phyloP scores from a whole-genome alignment of 768 basidiomycete species.

The Tephrocybe rancida region DNA sequence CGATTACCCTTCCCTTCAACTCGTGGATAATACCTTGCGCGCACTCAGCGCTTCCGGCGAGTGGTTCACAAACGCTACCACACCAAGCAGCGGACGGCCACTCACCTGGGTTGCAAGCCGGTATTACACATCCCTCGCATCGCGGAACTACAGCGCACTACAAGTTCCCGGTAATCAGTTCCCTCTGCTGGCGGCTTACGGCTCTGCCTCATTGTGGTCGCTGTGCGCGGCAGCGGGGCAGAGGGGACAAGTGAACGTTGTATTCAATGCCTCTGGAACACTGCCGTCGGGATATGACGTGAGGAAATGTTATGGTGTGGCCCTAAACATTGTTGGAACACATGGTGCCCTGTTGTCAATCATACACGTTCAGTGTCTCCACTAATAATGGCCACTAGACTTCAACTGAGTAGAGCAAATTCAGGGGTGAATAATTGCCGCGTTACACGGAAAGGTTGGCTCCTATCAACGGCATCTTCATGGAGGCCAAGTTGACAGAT shows the following conservation, averaged over 20 bases:
- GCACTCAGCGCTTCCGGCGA: conserved; percentile 34
- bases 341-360: not conserved
- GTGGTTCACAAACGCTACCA: conserved; percentile 42
- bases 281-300: not conserved
- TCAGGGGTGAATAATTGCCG: too few species aligned
- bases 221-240: conserved; percentile 34
- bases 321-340: not conserved
- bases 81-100: conserved; percentile 28
- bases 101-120: conserved; percentile 41
- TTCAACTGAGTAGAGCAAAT: too few species aligned
- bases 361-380: too few species aligned
- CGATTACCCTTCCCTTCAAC: conserved; percentile 43
- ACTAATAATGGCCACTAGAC: too few species aligned
- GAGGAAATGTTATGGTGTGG: conserved; percentile 7
- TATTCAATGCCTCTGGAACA: conserved; percentile 33
- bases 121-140: conserved; percentile 28
- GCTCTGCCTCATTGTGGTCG: conserved; percentile 36
- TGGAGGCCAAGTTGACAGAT: too few species aligned
- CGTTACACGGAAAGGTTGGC: too few species aligned
- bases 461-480: too few species aligned
- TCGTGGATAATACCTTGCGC: conserved; percentile 38
- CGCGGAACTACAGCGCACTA: conserved; percentile 37
- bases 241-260: conserved; percentile 33
- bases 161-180: conserved; percentile 16
- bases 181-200: conserved; percentile 34